Evolutionary conservation across 768 basidiomycete species (phyloP).

Genomic region (Leccinellum rugosiceps): DNA sequence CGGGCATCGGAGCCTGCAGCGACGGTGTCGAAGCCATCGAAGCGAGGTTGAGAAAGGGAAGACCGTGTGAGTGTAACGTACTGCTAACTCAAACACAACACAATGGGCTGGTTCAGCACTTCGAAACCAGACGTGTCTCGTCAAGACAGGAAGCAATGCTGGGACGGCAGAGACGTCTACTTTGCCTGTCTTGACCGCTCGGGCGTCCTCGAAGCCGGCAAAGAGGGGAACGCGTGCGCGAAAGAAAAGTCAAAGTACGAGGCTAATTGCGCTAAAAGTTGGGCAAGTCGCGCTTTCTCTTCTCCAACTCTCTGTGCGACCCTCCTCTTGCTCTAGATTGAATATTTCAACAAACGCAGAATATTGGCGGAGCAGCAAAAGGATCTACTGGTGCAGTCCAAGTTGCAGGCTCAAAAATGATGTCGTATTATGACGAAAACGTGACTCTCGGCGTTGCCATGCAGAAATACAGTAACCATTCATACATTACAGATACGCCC

Average conservation of each 20-base stretch:
- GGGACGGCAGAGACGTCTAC: slow-evolving; percentile 81
- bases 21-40: slow-evolving; percentile 28
- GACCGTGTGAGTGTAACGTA: slow-evolving; percentile 13
- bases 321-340: slow-evolving; percentile 55
- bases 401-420: slow-evolving; percentile 32
- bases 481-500: neutral
- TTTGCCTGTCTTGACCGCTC: slow-evolving; percentile 77
- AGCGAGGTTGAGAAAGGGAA: neutral
- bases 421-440: neutral
- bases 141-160: slow-evolving; percentile 76
- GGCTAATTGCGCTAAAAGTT: slow-evolving; percentile 79
- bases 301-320: neutral
- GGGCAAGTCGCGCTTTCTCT: slow-evolving; percentile 53
- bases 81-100: neutral
- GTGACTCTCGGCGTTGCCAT: neutral
- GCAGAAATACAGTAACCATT: neutral
- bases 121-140: slow-evolving; percentile 41
- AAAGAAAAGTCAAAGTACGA: slow-evolving; percentile 60
- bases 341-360: slow-evolving; percentile 91
- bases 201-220: slow-evolving; percentile 70
- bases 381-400: slow-evolving; percentile 53
- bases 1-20: slow-evolving; percentile 45
- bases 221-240: slow-evolving; percentile 60
- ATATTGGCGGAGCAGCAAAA: slow-evolving; percentile 80
- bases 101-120: slow-evolving; percentile 37